Percentiles rank a stretch among this genome's conserved stretches.
phyloP scores from a whole-genome alignment of 1,139 yeast species.

The Lodderomyces orthopsilosis region DNA sequence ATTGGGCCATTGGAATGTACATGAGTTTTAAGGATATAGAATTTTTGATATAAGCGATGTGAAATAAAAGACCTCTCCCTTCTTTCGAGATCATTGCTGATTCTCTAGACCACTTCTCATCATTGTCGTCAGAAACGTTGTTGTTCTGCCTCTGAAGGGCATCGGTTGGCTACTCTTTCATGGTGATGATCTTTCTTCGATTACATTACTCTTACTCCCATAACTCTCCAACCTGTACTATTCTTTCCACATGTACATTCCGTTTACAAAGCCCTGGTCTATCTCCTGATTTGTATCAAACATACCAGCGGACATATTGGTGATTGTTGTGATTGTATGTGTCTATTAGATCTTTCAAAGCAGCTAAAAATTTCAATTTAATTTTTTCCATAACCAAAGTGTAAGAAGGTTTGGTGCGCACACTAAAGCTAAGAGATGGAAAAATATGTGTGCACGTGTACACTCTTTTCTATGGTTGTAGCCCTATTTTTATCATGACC shows the following conservation, averaged over 20 bases:
- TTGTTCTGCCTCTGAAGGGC: no score
- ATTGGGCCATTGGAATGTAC: no score
- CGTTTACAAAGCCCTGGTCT: not conserved
- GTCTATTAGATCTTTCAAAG: not conserved
- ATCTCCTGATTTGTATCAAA: conserved; percentile 6
- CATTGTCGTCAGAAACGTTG: no score
- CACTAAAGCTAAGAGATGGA: not conserved
- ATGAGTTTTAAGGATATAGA: no score
- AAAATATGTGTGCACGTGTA: not conserved
- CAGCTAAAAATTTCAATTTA: conserved; percentile 1
- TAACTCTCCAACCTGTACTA: not conserved
- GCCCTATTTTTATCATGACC: not conserved
- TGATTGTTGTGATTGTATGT: conserved; percentile 2
- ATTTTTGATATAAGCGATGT: no score
- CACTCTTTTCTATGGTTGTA: no score
- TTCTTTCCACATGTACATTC: not conserved
- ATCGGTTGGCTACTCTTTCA: not conserved
- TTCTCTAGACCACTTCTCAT: no score
- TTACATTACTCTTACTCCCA: not conserved
- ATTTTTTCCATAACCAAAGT: not conserved
- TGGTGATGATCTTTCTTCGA: not conserved
- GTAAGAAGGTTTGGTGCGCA: not conserved
- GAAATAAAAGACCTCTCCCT: no score
- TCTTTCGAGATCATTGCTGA: no score
- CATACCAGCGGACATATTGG: conserved; percentile 37